A percentile compares a stretch with the other conserved stretches of the same genome.
These are phyloP conservation scores for Rhytidhysteron rufulum DNA, from an alignment of 2,329 filamentous ascomycete species.

Conservation along the genomic window DNA sequence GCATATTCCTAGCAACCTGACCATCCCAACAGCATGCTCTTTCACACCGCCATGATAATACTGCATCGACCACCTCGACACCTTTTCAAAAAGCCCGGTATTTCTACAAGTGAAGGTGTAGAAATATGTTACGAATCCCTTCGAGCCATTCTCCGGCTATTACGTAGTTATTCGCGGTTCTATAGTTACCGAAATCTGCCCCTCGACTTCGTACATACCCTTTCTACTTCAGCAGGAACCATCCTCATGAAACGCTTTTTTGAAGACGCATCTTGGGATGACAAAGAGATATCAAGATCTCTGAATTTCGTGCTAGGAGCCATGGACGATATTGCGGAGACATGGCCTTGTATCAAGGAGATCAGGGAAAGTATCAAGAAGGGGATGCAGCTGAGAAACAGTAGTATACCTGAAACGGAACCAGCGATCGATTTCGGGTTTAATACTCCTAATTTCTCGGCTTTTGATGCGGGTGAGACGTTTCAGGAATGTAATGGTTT, in stretches of 20 bases:
- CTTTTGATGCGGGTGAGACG: neutral
- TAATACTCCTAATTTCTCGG: neutral
- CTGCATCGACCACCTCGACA: conserved; percentile 48
- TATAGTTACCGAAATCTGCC: conserved; percentile 45
- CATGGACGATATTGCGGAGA: neutral
- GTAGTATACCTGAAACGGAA: neutral
- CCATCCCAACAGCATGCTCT: conserved; percentile 42
- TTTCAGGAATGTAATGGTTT: neutral
- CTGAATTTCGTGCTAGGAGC: neutral
- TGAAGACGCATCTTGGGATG: neutral
- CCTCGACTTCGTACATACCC: conserved; percentile 48
- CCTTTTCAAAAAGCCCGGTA: conserved; percentile 38
- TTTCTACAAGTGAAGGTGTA: conserved; percentile 43
- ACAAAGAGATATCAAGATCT: neutral
- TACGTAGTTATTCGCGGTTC: conserved; percentile 43
- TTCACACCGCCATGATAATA: conserved; percentile 52
- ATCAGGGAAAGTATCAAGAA: neutral
- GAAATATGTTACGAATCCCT: conserved; percentile 51
- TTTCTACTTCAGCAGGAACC: conserved; percentile 27
- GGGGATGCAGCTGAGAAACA: neutral
- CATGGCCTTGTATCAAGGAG: neutral
- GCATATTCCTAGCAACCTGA: neutral
- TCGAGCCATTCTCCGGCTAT: conserved; percentile 43
- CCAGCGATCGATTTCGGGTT: neutral
- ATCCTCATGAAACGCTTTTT: conserved; percentile 1